A percentile compares a stretch with the other conserved stretches of the same genome.
Conservation (phyloP, 352 stramenopile species). For the Phytophthora quininea region DNA sequence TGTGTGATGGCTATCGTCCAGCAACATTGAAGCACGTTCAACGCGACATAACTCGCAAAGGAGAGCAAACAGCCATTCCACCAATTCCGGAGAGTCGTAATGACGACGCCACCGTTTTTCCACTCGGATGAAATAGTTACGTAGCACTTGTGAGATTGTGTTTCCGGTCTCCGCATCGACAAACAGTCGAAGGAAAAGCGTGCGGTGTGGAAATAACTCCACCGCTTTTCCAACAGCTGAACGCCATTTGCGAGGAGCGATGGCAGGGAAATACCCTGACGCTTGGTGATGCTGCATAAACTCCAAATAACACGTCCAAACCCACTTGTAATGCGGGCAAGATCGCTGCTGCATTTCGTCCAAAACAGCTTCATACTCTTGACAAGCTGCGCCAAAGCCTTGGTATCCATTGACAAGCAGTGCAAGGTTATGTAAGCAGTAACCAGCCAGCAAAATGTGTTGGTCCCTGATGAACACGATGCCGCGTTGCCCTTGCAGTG, state of each 20-base stretch:
- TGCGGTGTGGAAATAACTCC: conserved; percentile 43
- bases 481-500: neutral
- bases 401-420: conserved; percentile 53
- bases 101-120: conserved; percentile 53
- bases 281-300: conserved; percentile 68
- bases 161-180: conserved; percentile 73
- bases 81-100: conserved; percentile 64
- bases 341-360: conserved; percentile 6
- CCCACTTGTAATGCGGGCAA: conserved; percentile 39
- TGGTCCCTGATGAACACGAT: neutral
- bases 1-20: neutral
- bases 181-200: conserved; percentile 72
- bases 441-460: conserved; percentile 39
- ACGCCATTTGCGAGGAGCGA: conserved; percentile 68
- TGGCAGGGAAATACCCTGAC: conserved; percentile 27
- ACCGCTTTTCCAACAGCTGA: conserved; percentile 43
- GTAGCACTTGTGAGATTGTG: conserved; percentile 75
- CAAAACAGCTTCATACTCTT: conserved; percentile 47
- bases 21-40: conserved; percentile 41
- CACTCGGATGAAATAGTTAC: conserved; percentile 58
- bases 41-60: conserved; percentile 67
- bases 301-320: conserved; percentile 52
- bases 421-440: conserved; percentile 71
- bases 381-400: conserved; percentile 57
- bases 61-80: conserved; percentile 81